These are phyloP conservation scores for Coemansia sp. DNA, from an alignment of 192 early-diverging fungal genomes.

Conservation along the genomic window DNA sequence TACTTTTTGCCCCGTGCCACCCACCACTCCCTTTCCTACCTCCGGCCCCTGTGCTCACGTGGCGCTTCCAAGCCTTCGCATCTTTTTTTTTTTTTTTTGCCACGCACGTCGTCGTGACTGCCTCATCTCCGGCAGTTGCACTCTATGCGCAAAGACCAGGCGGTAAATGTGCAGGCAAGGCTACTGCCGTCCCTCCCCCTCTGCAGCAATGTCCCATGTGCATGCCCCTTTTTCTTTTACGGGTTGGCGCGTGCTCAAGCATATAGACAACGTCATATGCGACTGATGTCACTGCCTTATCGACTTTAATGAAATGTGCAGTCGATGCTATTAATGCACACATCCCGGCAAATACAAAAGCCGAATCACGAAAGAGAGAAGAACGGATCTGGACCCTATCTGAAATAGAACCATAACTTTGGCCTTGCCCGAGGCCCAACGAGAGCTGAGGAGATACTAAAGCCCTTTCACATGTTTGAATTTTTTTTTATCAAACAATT, in stretches of 20 bases:
- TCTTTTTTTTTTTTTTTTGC: not conserved
- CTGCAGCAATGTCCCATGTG: not conserved
- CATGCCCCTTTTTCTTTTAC: not conserved
- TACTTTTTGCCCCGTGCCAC: not conserved
- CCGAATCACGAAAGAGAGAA: not conserved
- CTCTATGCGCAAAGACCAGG: not conserved
- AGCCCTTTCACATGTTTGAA: not conserved
- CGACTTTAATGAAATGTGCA: not conserved
- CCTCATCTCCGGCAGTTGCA: not conserved
- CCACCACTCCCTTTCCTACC: too few relatives aligned
- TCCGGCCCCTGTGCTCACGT: constrained; percentile 12
- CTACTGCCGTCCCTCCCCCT: not conserved
- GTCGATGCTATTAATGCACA: not conserved
- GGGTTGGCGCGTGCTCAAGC: not conserved
- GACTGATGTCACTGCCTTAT: not conserved
- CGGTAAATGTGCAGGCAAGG: not conserved
- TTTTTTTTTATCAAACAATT: not conserved
- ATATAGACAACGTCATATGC: not conserved
- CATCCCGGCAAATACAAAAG: not conserved
- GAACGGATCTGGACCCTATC: not conserved
- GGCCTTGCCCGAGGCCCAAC: not conserved
- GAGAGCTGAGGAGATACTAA: not conserved
- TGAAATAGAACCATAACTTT: not conserved
- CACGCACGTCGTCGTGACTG: constrained; percentile 3
- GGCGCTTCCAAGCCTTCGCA: not conserved